These are phyloP conservation scores for Gyromitra esculenta DNA, from an alignment of 2,329 filamentous ascomycete species.

Conservation along the genomic window DNA sequence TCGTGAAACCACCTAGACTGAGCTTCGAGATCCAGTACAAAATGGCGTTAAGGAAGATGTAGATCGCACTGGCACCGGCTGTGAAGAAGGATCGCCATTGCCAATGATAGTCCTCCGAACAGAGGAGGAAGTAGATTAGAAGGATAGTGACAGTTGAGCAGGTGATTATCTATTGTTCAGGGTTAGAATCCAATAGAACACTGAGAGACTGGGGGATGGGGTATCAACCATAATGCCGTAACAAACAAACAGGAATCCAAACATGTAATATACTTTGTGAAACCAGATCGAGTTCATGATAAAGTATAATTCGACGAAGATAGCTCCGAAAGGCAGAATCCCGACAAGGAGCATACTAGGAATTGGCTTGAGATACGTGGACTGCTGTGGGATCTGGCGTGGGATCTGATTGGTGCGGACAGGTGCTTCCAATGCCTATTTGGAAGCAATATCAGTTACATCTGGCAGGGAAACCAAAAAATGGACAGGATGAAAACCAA, in stretches of 20 bases:
- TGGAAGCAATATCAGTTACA: constrained; percentile 40
- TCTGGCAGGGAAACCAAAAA: not conserved
- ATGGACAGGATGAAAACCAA: constrained; percentile 56
- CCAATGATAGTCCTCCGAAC: constrained; percentile 98
- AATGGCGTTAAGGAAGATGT: constrained; percentile 90
- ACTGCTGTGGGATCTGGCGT: constrained; percentile 87
- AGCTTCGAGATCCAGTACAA: constrained; percentile 91
- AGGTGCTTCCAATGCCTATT: constrained; percentile 74
- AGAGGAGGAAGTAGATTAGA: constrained; percentile 95
- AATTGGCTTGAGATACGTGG: constrained; percentile 82
- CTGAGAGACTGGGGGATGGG: not conserved
- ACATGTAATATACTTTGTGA: constrained; percentile 99
- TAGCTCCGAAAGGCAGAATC: constrained; percentile 91
- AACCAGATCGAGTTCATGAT: constrained; percentile 99
- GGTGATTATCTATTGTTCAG: constrained; percentile 73
- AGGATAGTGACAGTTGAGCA: constrained; percentile 90
- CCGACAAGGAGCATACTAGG: constrained; percentile 93
- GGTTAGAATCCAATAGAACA: constrained; percentile 2
- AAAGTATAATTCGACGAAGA: constrained; percentile 98
- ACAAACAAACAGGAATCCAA: constrained; percentile 97
- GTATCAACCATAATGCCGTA: constrained; percentile 80
- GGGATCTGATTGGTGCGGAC: constrained; percentile 98
- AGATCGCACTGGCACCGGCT: constrained; percentile 86
- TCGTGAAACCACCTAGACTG: constrained; percentile 82
- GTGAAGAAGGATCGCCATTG: constrained; percentile 96